Base-by-base conservation (phyloP, 2,329 filamentous ascomycete genomes). In the Fusarium sororula region DNA sequence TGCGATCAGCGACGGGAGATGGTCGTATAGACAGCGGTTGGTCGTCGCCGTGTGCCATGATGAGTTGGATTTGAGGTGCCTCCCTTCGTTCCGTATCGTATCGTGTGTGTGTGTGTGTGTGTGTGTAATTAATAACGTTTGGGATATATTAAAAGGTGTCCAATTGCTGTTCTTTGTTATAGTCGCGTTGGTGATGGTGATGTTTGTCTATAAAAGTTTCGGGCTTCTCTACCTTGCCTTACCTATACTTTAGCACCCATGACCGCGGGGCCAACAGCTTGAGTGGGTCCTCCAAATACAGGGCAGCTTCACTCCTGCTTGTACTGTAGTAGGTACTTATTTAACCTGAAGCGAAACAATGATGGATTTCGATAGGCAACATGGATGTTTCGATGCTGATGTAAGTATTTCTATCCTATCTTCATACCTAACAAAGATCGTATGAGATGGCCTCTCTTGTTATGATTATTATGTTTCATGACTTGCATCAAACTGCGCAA, bases 1-100 rank as follows among this genome's bases (percentile, higher is more conserved):
- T 86, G 79, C 84, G 89, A 83, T 85, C 88, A 78, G 84, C 86
- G 73, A 87, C 84, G 22, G 91, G 90, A 54, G 80, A 77, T 20
- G 82, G 82, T 62, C 82, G 81, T 71, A 84, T 73, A 32, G 82
- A 84, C 39, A 84, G 78, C 60, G 82, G 79, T 66, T 80, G 82
- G 68, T 82, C 77, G 47, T 82, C 78, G 63, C 72, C 75, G 47
- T 78, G 55, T 24, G 79, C 74, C 82, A 83, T 83, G 70, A 48
- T 74, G 70, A 56, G 35, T 37, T 37, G 8, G 35, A 11, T 30
- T 26, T n/a, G 17, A 10, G 50, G 10, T 42, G 15, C 14, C 22
- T 41, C 28, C 11, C 26, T 42, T 45, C 8, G 58, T 26, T 15
- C 32, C n/a, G 39, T 44, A 47, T 32, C 20, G 53, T 39, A 12